Conservation (phyloP, 306 rosid species). For the Pueraria montana region DNA sequence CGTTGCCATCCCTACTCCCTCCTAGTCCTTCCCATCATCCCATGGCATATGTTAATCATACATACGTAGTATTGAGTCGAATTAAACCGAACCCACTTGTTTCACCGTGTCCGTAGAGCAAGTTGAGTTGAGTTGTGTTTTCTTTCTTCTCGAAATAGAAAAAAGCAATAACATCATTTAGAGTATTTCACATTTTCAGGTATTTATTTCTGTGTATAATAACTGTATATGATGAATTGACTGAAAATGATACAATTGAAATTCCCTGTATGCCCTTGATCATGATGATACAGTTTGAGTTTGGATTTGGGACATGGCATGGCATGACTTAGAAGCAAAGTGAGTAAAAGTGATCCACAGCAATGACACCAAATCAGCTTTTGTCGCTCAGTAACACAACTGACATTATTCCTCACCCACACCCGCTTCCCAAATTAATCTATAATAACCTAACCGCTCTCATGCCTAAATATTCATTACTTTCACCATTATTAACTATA, state of each 20-base stretch:
- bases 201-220: too few relatives aligned
- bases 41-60: not conserved
- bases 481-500: not conserved
- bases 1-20: too few relatives aligned
- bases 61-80: too few relatives aligned
- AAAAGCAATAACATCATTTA: not conserved
- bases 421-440: constrained; percentile 11
- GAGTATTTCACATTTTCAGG: not conserved
- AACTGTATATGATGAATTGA: not conserved
- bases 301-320: constrained; percentile 58
- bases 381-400: constrained; percentile 62
- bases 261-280: constrained; percentile 38
- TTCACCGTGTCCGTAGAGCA: too few relatives aligned
- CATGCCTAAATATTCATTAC: not conserved
- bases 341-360: constrained; percentile 46
- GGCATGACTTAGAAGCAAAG: constrained; percentile 86
- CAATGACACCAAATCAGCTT: constrained; percentile 66
- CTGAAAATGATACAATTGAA: not conserved
- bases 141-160: not conserved
- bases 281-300: constrained; percentile 42
- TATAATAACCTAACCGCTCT: constrained; percentile 17
- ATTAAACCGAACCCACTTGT: too few relatives aligned
- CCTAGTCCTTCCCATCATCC: too few relatives aligned
- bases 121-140: not conserved
- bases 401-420: constrained; percentile 62